Percentiles rank a stretch among this genome's conserved stretches.
Evolutionary conservation across 495 filamentous ascomycete genomes (phyloP).

Genomic region (Penicillium maclennaniae): DNA sequence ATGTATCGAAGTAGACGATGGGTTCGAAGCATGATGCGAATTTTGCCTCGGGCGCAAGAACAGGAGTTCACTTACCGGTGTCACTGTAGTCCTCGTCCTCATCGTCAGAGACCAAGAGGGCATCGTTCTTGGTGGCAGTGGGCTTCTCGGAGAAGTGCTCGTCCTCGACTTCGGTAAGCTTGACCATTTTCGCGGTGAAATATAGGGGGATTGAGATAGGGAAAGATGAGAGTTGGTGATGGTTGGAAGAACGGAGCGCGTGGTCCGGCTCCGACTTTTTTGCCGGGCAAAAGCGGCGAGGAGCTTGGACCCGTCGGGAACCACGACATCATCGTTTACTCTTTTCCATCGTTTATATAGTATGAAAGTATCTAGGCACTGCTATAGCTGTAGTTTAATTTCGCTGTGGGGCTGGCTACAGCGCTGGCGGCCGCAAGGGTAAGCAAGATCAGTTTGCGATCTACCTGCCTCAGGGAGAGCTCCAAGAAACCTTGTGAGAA

Average conservation of each 20-base stretch:
- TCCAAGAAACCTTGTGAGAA: too few species aligned
- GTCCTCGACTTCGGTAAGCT: conserved; percentile 92
- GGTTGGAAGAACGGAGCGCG: conserved; percentile 29
- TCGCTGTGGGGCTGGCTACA: too few species aligned
- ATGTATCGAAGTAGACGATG: not conserved
- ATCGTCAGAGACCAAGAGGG: conserved; percentile 60
- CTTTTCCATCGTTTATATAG: not conserved
- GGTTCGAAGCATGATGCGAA: conserved; percentile 7
- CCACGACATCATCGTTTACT: conserved; percentile 15
- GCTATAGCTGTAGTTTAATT: too few species aligned
- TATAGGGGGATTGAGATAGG: conserved; percentile 12
- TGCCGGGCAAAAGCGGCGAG: conserved; percentile 45
- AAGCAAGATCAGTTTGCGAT: too few species aligned
- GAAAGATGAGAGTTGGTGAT: conserved; percentile 18
- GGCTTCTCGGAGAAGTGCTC: conserved; percentile 83
- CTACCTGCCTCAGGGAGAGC: too few species aligned
- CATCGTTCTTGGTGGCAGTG: conserved; percentile 50
- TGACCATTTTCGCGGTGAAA: conserved; percentile 71
- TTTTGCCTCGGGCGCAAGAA: conserved; percentile 4
- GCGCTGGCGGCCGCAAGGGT: too few species aligned
- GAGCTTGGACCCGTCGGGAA: conserved; percentile 26
- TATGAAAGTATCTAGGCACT: not conserved
- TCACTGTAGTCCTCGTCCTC: conserved; percentile 82
- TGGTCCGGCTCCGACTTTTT: conserved; percentile 41
- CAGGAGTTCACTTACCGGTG: conserved; percentile 58